These are phyloP conservation scores for Tricholoma saponaceum DNA, from an alignment of 768 basidiomycete species.

Conservation along the genomic window DNA sequence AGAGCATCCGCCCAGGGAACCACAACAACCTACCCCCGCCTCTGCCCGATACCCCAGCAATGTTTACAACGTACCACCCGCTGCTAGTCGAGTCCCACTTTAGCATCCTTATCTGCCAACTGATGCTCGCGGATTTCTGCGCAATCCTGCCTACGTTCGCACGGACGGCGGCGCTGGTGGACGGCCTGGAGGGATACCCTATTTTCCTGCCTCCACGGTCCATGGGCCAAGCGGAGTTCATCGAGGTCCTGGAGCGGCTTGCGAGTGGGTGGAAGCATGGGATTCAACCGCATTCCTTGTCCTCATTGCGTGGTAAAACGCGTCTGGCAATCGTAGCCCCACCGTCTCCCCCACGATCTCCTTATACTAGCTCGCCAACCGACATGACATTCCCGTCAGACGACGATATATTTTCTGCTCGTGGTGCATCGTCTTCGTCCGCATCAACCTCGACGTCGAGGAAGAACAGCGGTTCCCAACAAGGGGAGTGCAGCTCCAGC, in stretches of 20 bases:
- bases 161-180: conserved; percentile 63
- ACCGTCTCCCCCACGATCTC: conserved; percentile 20
- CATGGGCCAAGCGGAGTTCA: conserved; percentile 87
- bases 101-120: conserved; percentile 66
- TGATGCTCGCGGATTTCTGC: conserved; percentile 76
- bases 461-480: conserved; percentile 19
- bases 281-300: conserved; percentile 51
- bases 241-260: conserved; percentile 81
- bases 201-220: conserved; percentile 84
- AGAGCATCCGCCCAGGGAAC: conserved; percentile 61
- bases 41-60: conserved; percentile 46
- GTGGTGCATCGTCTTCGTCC: conserved; percentile 13
- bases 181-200: conserved; percentile 85
- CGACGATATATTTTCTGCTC: conserved; percentile 9
- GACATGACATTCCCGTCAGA: conserved; percentile 6
- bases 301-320: conserved; percentile 31
- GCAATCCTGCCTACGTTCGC: conserved; percentile 60
- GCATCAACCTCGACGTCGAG: conserved; percentile 18
- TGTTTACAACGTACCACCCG: conserved; percentile 88
- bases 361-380: conserved; percentile 23
- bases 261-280: conserved; percentile 73
- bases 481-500: conserved; percentile 14
- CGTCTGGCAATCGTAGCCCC: conserved; percentile 45
- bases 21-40: conserved; percentile 30
- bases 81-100: conserved; percentile 86